Evolutionary conservation across 352 stramenopile species (phyloP), one percentile per base, ranked within the genome.

Genomic region (Aphanomyces astaci): DNA sequence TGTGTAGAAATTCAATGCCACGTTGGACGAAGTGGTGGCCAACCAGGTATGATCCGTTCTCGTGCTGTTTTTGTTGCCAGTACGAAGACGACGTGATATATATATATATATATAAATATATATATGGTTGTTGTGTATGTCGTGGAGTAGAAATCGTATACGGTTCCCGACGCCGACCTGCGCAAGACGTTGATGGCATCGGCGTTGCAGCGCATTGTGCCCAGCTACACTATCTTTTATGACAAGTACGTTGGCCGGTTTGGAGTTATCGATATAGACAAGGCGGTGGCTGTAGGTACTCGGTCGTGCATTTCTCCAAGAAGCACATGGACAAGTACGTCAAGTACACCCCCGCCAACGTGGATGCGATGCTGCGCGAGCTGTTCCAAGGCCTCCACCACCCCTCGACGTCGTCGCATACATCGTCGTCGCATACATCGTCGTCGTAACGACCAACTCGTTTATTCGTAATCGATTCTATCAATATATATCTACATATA

Each of bases 141-240:
- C 7, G 36, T 15, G 36, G 77, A 64, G 60, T 77, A 30, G 71
- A 79, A 43, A 78, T 86, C 69, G 3, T 92, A 96, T 43, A 88
- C 92, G 27, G 85, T 98, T 2, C 82, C 92, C 22, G 90, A 97
- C 72, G 76, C 82, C 51, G 78, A 88, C 7, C 79, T 96, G 28
- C 82, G 92, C 48, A 80, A 95, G 53, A 74, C 87, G 53, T 64
- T 98, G 3, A 88, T 96, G 70, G 76, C 87, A 71, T 87, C 89
- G 45, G 90, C 95, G 4, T 73, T 88, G 22, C 77, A 86, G 33
- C 78, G 88, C 1, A 95, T 98, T 68, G 73, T 97, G 28, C 86
- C 89, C 45, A 69, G 77, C 46, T 98, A 98, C 76, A 88, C 88
- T n/a, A 32, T 63, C 3, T 98, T 98, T 57, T 97, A 91, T 73